phyloP scores from a whole-genome alignment of 169 alveolate species.

The Babesia ovata region DNA sequence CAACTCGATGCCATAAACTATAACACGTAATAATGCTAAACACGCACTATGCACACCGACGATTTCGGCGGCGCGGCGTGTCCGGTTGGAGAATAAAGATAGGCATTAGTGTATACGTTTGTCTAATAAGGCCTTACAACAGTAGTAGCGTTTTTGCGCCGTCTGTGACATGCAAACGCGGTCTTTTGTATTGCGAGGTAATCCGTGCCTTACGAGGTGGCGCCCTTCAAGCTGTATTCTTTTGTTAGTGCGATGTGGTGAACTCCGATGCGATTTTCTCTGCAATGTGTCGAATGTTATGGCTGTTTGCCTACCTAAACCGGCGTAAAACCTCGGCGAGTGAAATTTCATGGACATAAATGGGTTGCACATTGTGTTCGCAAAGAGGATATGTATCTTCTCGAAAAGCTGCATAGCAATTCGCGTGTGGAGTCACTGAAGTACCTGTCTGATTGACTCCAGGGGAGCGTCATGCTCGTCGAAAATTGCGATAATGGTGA shows the following conservation, averaged over 20 bases:
- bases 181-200: too few relatives aligned
- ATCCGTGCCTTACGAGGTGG: too few relatives aligned
- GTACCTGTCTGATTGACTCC: constrained; percentile 15
- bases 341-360: constrained; percentile 45
- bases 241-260: not conserved
- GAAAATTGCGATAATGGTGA: constrained; percentile 55
- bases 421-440: not conserved
- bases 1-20: too few relatives aligned
- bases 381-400: constrained; percentile 32
- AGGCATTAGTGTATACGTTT: too few relatives aligned
- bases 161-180: too few relatives aligned
- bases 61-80: too few relatives aligned
- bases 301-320: constrained; percentile 9
- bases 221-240: not conserved
- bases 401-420: constrained; percentile 46
- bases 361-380: constrained; percentile 63
- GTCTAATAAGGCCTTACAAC: too few relatives aligned
- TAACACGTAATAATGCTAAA: too few relatives aligned
- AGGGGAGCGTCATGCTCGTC: constrained; percentile 31
- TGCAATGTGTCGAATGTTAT: not conserved
- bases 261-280: not conserved
- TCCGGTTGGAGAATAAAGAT: too few relatives aligned
- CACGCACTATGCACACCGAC: too few relatives aligned
- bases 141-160: too few relatives aligned
- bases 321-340: constrained; percentile 25